Evolutionary conservation across 1,284 basidiomycete species (phyloP), one percentile per base, ranked within the genome.

Genomic region (Melampsora americana): DNA sequence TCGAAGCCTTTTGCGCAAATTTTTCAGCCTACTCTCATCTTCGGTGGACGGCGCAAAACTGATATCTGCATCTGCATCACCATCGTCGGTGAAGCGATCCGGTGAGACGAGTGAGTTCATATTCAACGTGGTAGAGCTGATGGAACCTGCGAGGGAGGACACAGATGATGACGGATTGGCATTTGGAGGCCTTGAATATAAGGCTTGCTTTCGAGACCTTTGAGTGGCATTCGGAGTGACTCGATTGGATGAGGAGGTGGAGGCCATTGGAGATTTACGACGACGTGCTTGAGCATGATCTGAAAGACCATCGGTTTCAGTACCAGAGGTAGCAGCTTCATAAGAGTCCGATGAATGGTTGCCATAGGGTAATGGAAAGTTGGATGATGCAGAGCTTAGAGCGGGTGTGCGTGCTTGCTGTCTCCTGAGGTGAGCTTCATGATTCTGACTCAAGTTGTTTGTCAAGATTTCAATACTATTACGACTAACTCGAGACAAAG

Each of bases 161-260:
- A 66, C 30, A n/a, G 48, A 56, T 26, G 66, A 30, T n/a, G 39
- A 48, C 7, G 56, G 46, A 20, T 48, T 62, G 16, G 32, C 53
- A 30, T 50, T 50, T 39, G 66, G 12, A 20, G 66, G 66, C 61
- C 66, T 61, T 39, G 73, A 69, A 56, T 76, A 64, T 1, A 76
- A 28, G 14, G 73, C 73, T 69, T 76, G 66, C 62, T 69, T 76
- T 18, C 73, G 66, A 11, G 73, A 76, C 7, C 73, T 61, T 39
- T 76, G 73, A 35, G 26, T 62, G 42, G 59, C 59, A 32, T 39
- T 64, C 4, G 64, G 62, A 53, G 70, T 53, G 32, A 53, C 66
- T 18, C 70, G 70, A 66, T 50, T 53, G 12, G 32, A 53, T 14
- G 46, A 30, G 42, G 35, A 59, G n/a, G 53, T 23, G 28, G n/a